These are phyloP conservation scores for Nemania sp. DNA, from an alignment of 2,329 filamentous ascomycete species.

Conservation along the genomic window DNA sequence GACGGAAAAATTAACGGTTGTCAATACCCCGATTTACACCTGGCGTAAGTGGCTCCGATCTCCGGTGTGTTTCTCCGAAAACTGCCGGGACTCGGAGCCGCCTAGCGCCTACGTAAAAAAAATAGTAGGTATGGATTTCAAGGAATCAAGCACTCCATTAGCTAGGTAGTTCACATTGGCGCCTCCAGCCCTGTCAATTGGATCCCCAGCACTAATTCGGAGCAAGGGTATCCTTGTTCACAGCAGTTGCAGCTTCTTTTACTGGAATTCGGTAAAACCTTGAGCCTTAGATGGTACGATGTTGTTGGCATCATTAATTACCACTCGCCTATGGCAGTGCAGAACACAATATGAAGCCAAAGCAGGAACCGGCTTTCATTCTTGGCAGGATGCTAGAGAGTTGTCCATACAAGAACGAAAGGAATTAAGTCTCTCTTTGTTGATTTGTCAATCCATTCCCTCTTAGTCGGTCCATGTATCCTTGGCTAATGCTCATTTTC, in stretches of 20 bases:
- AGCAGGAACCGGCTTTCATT: background rate
- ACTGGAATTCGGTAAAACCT: background rate
- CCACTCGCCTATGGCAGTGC: background rate
- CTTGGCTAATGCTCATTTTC: background rate
- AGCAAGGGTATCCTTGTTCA: constrained; percentile 9
- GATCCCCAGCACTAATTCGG: background rate
- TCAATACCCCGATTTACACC: background rate
- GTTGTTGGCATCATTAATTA: background rate
- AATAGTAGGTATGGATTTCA: background rate
- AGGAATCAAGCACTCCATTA: background rate
- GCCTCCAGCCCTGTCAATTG: background rate
- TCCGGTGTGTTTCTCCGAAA: background rate
- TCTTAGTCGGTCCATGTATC: background rate
- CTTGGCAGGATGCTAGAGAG: background rate
- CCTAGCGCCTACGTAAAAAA: background rate
- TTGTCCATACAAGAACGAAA: background rate
- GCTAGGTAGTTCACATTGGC: background rate
- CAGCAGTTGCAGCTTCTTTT: constrained; percentile 3
- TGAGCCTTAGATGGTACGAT: background rate
- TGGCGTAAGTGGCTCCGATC: background rate
- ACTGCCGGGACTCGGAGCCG: background rate
- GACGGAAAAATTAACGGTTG: background rate
- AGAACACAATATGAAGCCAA: background rate
- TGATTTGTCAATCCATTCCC: constrained; percentile 14
- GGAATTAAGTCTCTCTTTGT: background rate